Conservation (phyloP, 2,329 filamentous ascomycete species). For the Apiospora arundinis region DNA sequence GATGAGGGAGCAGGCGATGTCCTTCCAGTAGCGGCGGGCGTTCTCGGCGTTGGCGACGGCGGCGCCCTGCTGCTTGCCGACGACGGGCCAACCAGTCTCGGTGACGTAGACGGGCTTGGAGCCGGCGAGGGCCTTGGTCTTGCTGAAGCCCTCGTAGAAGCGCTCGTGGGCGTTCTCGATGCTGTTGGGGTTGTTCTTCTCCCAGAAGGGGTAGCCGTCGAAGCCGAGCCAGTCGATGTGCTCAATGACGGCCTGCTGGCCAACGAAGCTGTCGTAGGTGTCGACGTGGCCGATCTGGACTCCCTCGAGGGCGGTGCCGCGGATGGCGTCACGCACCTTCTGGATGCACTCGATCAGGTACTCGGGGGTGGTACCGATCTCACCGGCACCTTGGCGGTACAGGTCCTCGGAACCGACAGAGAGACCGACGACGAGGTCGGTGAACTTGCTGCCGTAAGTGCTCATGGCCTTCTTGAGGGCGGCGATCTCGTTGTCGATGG, state of each 20-base stretch:
- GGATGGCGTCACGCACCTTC: constrained; percentile 58
- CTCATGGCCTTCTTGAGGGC: constrained; percentile 56
- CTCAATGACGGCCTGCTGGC: constrained; percentile 57
- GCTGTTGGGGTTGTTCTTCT: constrained; percentile 46
- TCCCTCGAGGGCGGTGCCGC: constrained; percentile 40
- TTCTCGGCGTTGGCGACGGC: constrained; percentile 56
- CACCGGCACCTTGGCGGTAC: constrained; percentile 53
- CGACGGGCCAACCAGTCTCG: constrained; percentile 64
- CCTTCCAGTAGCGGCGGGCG: constrained; percentile 45
- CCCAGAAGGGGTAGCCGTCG: constrained; percentile 62
- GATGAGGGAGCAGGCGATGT: constrained; percentile 40
- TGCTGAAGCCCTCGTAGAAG: constrained; percentile 48
- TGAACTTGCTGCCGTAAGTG: constrained; percentile 47
- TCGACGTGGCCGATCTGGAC: constrained; percentile 61
- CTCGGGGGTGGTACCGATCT: constrained; percentile 44
- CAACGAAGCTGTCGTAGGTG: constrained; percentile 60
- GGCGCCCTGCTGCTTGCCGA: constrained; percentile 49
- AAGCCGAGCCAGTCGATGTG: constrained; percentile 60
- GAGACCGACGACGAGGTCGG: constrained; percentile 57
- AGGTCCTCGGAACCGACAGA: constrained; percentile 63
- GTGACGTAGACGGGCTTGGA: constrained; percentile 54
- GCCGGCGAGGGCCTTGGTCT: constrained; percentile 46
- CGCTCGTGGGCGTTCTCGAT: constrained; percentile 51
- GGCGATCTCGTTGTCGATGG: constrained; percentile 55
- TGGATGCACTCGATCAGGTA: constrained; percentile 63